A percentile compares a stretch with the other conserved stretches of the same genome.
Evolutionary conservation across 179 eudicot genomes (phyloP).

Genomic region (Spinacia oleracea): DNA sequence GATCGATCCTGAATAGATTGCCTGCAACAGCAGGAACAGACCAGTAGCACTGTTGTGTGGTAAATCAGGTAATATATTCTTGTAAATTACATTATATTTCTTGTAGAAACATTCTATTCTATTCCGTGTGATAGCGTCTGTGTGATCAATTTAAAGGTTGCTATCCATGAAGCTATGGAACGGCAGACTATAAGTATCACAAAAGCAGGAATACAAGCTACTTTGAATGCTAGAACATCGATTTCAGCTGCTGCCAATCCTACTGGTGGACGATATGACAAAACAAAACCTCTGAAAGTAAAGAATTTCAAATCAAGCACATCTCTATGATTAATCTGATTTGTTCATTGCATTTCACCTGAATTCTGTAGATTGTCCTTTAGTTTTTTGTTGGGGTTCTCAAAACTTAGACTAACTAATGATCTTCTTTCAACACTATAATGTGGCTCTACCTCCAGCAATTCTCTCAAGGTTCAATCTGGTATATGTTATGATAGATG

Average conservation of each 20-base stretch:
- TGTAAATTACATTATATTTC: not conserved
- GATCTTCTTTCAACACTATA: slow-evolving; percentile 57
- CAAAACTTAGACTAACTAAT: slow-evolving; percentile 1
- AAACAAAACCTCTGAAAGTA: slow-evolving; percentile 92
- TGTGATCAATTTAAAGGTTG: slow-evolving; percentile 55
- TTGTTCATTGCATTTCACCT: not conserved
- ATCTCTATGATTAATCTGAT: not conserved
- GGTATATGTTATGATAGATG: slow-evolving; percentile 97
- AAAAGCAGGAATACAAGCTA: slow-evolving; percentile 98
- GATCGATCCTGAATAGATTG: no score
- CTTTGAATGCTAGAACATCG: slow-evolving; percentile 91
- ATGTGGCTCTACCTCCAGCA: slow-evolving; percentile 97
- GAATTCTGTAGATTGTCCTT: not conserved
- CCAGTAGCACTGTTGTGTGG: no score
- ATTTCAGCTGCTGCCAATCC: slow-evolving; percentile 99
- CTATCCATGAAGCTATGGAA: slow-evolving; percentile 99
- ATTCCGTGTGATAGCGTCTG: slow-evolving; percentile 13
- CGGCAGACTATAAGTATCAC: slow-evolving; percentile 98
- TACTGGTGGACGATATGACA: slow-evolving; percentile 95
- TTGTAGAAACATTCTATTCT: not conserved
- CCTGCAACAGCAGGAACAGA: no score
- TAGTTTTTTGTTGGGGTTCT: not conserved
- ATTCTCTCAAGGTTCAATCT: slow-evolving; percentile 97
- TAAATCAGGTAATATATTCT: slow-evolving; percentile 62
- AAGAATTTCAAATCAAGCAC: slow-evolving; percentile 10